phyloP scores from a whole-genome alignment of 176 grass and related monocot species.

The Elymus sibiricus region DNA sequence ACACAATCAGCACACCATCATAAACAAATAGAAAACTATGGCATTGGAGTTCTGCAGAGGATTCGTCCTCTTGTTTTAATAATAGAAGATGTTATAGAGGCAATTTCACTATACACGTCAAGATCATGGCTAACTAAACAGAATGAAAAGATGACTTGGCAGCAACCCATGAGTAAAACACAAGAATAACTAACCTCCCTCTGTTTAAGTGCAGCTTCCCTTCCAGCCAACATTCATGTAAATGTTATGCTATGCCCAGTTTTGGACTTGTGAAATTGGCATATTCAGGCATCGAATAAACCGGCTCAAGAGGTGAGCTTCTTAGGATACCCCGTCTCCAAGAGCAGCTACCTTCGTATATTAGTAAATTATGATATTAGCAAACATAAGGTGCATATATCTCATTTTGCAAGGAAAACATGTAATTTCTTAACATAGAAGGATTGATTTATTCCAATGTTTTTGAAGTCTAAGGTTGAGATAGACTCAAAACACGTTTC shows the following conservation, averaged over 20 bases:
- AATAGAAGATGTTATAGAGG: background rate
- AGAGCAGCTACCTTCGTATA: constrained; percentile 93
- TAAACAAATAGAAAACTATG: background rate
- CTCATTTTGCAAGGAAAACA: background rate
- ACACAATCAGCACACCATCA: background rate
- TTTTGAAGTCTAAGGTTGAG: background rate
- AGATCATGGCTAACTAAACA: constrained; percentile 23
- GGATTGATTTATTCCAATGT: background rate
- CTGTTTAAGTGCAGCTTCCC: constrained; percentile 90
- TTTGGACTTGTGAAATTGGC: constrained; percentile 23
- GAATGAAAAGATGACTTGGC: constrained; percentile 16
- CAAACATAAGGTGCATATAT: constrained; percentile 1
- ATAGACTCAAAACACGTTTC: background rate
- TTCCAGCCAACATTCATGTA: constrained; percentile 64
- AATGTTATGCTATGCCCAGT: constrained; percentile 32
- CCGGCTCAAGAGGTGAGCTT: constrained; percentile 93
- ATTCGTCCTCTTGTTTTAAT: background rate
- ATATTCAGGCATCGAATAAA: constrained; percentile 30
- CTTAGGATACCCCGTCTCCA: constrained; percentile 89
- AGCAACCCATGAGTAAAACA: background rate
- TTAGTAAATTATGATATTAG: constrained; percentile 26
- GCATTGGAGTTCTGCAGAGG: background rate
- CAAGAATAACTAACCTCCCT: constrained; percentile 69
- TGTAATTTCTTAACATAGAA: background rate
- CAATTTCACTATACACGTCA: background rate